These are phyloP conservation scores for Pseudodiploospora longispora DNA, from an alignment of 2,329 filamentous ascomycete genomes.

Conservation along the genomic window DNA sequence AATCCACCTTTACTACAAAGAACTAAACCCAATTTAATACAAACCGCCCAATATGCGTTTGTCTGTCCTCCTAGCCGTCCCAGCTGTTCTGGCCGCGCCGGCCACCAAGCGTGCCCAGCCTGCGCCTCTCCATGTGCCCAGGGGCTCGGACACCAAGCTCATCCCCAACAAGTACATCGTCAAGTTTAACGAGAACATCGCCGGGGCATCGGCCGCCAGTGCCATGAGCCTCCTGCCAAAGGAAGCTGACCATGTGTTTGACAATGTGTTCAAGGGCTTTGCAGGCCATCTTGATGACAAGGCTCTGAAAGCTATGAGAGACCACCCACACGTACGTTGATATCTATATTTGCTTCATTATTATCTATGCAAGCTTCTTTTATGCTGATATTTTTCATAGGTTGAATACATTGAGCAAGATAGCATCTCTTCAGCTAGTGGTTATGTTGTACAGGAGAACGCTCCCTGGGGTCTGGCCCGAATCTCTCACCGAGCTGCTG, in stretches of 20 bases:
- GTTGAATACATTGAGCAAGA: slow-evolving; percentile 32
- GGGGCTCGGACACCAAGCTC: slow-evolving; percentile 3
- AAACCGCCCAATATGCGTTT: slow-evolving; percentile 6
- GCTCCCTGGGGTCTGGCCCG: slow-evolving; percentile 29
- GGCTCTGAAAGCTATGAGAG: slow-evolving; percentile 11
- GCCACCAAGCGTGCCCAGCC: slow-evolving; percentile 10
- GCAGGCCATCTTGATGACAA: slow-evolving; percentile 12
- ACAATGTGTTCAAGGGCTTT: slow-evolving; percentile 17
- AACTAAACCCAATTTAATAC: not conserved
- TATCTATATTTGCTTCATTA: not conserved
- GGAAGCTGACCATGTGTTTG: slow-evolving; percentile 16
- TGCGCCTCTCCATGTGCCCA: slow-evolving; percentile 11
- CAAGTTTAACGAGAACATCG: slow-evolving; percentile 15
- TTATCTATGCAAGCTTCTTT: not conserved
- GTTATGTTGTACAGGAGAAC: slow-evolving; percentile 20
- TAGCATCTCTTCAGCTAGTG: slow-evolving; percentile 9
- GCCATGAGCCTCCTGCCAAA: slow-evolving; percentile 11
- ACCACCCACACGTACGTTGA: slow-evolving; percentile 16
- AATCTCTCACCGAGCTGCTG: slow-evolving; percentile 21
- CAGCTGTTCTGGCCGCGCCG: slow-evolving; percentile 10
- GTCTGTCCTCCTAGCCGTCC: slow-evolving; percentile 9
- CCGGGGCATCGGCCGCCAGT: slow-evolving; percentile 6
- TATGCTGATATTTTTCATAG: not conserved
- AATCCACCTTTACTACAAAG: too few species aligned
- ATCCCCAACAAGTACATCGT: slow-evolving; percentile 22